These are phyloP conservation scores for Annona squamosa DNA, from an alignment of 164 flowering plant species.

Conservation along the genomic window DNA sequence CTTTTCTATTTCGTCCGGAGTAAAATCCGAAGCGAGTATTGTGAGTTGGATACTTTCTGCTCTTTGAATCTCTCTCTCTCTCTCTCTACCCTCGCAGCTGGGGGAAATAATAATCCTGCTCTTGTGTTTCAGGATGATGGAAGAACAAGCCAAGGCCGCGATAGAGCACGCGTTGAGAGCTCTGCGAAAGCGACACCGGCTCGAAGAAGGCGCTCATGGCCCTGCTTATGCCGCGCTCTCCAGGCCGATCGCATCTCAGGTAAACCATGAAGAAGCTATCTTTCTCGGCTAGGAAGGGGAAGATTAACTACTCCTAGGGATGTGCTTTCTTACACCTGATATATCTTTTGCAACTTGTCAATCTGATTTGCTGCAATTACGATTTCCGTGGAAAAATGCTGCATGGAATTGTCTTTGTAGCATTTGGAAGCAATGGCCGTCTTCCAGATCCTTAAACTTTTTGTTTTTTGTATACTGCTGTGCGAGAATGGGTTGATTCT, in stretches of 20 bases:
- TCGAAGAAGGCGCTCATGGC: slow-evolving; percentile 91
- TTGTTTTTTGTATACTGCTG: too few relatives aligned
- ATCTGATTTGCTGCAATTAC: too few relatives aligned
- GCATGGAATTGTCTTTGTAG: too few relatives aligned
- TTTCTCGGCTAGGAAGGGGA: not conserved
- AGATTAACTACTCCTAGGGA: too few relatives aligned
- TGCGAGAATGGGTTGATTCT: too few relatives aligned
- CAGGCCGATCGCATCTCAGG: slow-evolving; percentile 57
- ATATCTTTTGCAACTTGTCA: too few relatives aligned
- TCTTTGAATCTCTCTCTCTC: not conserved
- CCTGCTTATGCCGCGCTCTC: slow-evolving; percentile 73
- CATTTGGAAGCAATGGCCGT: too few relatives aligned
- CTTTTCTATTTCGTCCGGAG: not conserved
- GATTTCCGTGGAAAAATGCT: too few relatives aligned
- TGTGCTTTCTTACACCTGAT: too few relatives aligned
- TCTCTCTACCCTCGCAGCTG: not conserved
- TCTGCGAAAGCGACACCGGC: slow-evolving; percentile 63
- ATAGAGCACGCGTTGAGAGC: slow-evolving; percentile 79
- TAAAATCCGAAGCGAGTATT: not conserved
- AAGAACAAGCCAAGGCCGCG: slow-evolving; percentile 50
- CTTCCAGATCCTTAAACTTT: too few relatives aligned
- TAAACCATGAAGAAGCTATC: slow-evolving; percentile 7
- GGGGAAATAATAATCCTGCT: not conserved
- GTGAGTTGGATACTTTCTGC: not conserved
- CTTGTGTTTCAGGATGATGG: slow-evolving; percentile 39